Base-by-base conservation (phyloP, 768 basidiomycete species). In the Rhizopogon rudus region DNA sequence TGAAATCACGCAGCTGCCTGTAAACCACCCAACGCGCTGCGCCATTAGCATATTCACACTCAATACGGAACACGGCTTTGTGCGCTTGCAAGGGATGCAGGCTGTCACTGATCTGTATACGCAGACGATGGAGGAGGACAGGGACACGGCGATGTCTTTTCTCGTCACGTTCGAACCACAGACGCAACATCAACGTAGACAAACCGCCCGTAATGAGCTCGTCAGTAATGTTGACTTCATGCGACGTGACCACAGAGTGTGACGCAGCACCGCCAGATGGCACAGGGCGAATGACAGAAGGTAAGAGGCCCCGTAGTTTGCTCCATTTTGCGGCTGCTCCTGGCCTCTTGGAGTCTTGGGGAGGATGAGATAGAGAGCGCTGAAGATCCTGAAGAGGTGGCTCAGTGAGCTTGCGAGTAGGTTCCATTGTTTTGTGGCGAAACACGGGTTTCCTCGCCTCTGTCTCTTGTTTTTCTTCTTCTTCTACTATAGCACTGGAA, bases 31-130 rank as follows among this genome's bases (percentile, higher is more conserved):
- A 99, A 68, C 93, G 77, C 65, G 81, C 84, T 12, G 87, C 86
- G 20, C 93, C 93, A 60, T 96, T 94, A 0, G 93, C 96, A 68
- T 99, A 98, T 70, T 97, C 91, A 67, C 94, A 98, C 70, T 95
- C 93, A 61, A 95, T 93, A 14, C 92, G 83, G 67, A 95, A 95
- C 2, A 92, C 84, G 5, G 90, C 83, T 65, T 88, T 89, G 44
- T 82, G 73, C 20, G 82, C 79, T 58, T 92, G 83, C 59, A 90
- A 74, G 5, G 91, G 90, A 71, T 93, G 86, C 28, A 94, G 65
- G 57, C 90, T 92, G 69, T 95, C 93, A 62, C 86, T 91, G 56
- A 95, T 81, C 10, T 88, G 87, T 54, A 95, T 86, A 40, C 91
- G 81, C 45, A 95, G 75, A 25, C 91, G 83, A 65, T 93, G 87